A percentile compares a stretch with the other conserved stretches of the same genome.
Conservation (phyloP, 805 yeast species). For the Metschnikowia reukaufii region DNA sequence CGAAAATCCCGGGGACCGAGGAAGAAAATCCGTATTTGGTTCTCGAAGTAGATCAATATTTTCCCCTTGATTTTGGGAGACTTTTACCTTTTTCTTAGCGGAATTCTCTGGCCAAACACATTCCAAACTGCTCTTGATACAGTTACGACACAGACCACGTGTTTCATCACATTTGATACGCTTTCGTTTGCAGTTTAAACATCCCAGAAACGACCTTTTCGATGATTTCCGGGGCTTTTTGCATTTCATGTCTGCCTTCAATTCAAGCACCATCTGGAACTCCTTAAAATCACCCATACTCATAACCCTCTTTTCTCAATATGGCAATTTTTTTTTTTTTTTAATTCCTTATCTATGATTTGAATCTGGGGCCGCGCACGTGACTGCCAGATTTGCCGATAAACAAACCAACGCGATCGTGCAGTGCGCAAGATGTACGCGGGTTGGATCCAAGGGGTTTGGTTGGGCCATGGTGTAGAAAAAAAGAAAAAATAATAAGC, state of each 20-base stretch:
- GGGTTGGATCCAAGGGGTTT: too few relatives aligned
- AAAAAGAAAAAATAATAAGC: too few relatives aligned
- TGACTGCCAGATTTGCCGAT: too few relatives aligned
- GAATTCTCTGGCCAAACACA: constrained; percentile 14
- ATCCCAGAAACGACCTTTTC: constrained; percentile 12
- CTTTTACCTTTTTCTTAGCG: not conserved
- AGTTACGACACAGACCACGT: constrained; percentile 10
- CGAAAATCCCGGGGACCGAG: not conserved
- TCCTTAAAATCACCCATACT: constrained; percentile 8
- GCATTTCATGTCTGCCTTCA: not conserved
- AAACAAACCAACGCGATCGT: not conserved
- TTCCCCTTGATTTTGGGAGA: not conserved
- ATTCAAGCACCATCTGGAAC: constrained; percentile 13
- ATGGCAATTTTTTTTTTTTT: too few relatives aligned
- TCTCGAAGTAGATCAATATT: not conserved
- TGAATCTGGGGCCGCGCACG: too few relatives aligned
- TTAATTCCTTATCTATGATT: not conserved
- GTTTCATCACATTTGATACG: constrained; percentile 20
- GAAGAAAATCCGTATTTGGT: not conserved
- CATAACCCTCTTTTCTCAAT: not conserved
- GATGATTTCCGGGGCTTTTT: constrained; percentile 7
- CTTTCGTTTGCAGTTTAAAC: constrained; percentile 16
- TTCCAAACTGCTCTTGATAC: constrained; percentile 7
- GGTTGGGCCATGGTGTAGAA: too few relatives aligned
- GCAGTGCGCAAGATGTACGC: too few relatives aligned